Evolutionary conservation across 371 early-diverging fungal species (phyloP).

Genomic region (Mortierella polycephala): DNA sequence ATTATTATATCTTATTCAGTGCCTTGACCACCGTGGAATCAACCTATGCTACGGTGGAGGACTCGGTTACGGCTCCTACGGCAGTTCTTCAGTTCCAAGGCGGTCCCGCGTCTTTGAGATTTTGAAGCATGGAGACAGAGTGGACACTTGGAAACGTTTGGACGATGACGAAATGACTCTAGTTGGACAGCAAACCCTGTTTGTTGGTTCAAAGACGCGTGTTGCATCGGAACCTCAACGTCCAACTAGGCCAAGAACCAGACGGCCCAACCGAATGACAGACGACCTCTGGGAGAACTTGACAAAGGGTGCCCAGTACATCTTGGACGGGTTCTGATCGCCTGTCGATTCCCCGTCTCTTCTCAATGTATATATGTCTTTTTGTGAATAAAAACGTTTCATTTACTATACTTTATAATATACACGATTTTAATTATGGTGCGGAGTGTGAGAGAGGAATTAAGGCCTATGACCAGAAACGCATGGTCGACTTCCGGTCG

Average conservation of each 20-base stretch:
- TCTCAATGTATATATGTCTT: not conserved
- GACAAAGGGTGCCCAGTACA: conserved; percentile 14
- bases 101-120: conserved; percentile 62
- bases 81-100: conserved; percentile 58
- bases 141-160: conserved; percentile 63
- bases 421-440: not conserved
- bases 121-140: conserved; percentile 50
- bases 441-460: not conserved
- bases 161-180: conserved; percentile 56
- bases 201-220: conserved; percentile 30
- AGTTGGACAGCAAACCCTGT: conserved; percentile 60
- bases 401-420: too few species aligned
- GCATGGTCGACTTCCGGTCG: conserved; percentile 8
- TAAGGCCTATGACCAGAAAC: conserved; percentile 10
- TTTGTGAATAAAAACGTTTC: conserved; percentile 2
- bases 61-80: conserved; percentile 63
- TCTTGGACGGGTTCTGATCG: conserved; percentile 5
- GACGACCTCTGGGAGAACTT: conserved; percentile 22
- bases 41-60: conserved; percentile 66
- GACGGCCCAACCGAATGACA: not conserved
- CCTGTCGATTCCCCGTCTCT: too few species aligned
- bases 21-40: conserved; percentile 57
- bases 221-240: not conserved
- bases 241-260: not conserved
- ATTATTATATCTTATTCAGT: conserved; percentile 29